These are phyloP conservation scores for Syzygium aromaticum DNA, from an alignment of 345 rosid species.

Conservation along the genomic window DNA sequence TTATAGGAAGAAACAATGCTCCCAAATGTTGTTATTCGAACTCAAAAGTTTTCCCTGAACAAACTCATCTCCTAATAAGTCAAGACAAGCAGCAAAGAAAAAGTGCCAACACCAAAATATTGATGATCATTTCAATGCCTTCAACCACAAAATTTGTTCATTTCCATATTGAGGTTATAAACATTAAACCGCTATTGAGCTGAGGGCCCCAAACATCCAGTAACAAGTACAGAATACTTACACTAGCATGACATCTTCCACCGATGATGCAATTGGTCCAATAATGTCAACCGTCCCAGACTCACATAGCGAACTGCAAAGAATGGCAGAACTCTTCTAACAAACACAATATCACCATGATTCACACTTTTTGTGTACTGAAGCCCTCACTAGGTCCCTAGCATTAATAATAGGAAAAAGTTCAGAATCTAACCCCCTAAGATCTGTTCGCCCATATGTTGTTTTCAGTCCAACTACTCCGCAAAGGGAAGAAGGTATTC, in stretches of 20 bases:
- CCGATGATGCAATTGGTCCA: slow-evolving; percentile 77
- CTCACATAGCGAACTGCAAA: slow-evolving; percentile 55
- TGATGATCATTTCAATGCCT: not conserved
- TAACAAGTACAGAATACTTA: slow-evolving; percentile 27
- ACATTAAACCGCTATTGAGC: not conserved
- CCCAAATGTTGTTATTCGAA: not conserved
- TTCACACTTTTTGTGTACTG: not conserved
- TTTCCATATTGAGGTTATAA: not conserved
- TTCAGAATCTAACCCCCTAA: slow-evolving; percentile 46
- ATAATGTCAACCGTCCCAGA: slow-evolving; percentile 77
- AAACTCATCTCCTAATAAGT: not conserved
- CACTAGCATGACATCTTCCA: slow-evolving; percentile 78
- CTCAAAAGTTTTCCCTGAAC: not conserved
- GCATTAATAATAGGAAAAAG: not conserved
- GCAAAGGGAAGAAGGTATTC: slow-evolving; percentile 76
- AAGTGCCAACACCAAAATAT: not conserved
- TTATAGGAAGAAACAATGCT: not conserved
- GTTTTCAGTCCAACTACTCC: slow-evolving; percentile 87
- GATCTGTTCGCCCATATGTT: slow-evolving; percentile 71
- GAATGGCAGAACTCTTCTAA: not conserved
- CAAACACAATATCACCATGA: not conserved
- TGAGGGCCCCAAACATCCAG: not conserved
- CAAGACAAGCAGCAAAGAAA: not conserved
- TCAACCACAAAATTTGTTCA: not conserved
- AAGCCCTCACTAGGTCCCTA: not conserved